phyloP scores from a whole-genome alignment of 257 asterid genomes.

The Echium plantagineum region DNA sequence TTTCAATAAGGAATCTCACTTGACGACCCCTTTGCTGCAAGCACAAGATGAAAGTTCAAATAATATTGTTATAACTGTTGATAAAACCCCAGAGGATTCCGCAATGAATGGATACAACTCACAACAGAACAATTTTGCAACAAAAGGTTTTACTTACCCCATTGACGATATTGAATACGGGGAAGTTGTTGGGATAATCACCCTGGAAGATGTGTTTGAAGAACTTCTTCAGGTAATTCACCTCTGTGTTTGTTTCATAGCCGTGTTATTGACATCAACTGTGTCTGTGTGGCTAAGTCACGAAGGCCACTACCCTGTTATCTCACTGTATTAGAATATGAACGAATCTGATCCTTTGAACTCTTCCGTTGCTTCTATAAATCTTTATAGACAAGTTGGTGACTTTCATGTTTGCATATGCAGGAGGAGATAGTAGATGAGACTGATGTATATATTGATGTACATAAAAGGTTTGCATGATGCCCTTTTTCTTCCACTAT shows the following conservation, averaged over 20 bases:
- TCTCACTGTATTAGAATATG: neutral
- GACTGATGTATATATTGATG: slow-evolving; percentile 88
- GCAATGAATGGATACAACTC: slow-evolving; percentile 6
- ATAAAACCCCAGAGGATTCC: slow-evolving; percentile 23
- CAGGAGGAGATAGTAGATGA: slow-evolving; percentile 99
- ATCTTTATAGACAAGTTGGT: neutral
- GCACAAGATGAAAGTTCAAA: slow-evolving; percentile 26
- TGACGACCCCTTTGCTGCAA: slow-evolving; percentile 48
- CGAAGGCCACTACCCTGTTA: neutral
- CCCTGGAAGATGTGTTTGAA: slow-evolving; percentile 95
- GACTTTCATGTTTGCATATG: slow-evolving; percentile 12
- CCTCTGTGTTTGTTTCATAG: too few relatives aligned
- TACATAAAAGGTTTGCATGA: slow-evolving; percentile 67
- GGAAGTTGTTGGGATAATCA: slow-evolving; percentile 93
- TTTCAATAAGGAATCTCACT: slow-evolving; percentile 29
- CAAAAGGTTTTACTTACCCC: slow-evolving; percentile 21
- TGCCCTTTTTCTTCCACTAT: neutral
- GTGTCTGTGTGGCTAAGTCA: neutral
- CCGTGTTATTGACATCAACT: neutral
- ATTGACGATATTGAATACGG: slow-evolving; percentile 66
- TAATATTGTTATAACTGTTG: slow-evolving; percentile 40
- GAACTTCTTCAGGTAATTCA: slow-evolving; percentile 81
- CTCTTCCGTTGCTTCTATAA: neutral
- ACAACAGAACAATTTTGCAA: slow-evolving; percentile 29
- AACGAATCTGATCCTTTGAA: neutral